Conservation (phyloP, 805 yeast species). For the Metschnikowia bowlesiae region DNA sequence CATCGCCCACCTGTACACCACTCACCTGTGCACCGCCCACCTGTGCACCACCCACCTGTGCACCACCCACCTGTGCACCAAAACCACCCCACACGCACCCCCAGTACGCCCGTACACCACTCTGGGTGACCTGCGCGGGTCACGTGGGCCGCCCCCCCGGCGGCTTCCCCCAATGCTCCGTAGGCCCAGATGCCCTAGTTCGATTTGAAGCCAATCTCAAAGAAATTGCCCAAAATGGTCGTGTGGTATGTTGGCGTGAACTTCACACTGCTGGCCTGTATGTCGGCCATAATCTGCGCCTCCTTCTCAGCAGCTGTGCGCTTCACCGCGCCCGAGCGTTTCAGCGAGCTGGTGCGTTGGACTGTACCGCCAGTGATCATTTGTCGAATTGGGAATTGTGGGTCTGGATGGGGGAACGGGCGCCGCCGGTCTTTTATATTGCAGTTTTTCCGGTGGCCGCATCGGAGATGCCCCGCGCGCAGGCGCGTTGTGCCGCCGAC, state of each 20-base stretch:
- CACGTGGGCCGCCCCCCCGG: no score
- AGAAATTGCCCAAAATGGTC: constrained; percentile 38
- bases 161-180: no score
- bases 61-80: no score
- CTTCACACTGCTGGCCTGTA: constrained; percentile 29
- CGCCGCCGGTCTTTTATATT: background rate
- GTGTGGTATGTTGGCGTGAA: constrained; percentile 40
- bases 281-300: constrained; percentile 43
- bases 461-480: background rate
- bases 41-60: no score
- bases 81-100: no score
- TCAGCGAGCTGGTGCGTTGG: constrained; percentile 6
- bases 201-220: constrained; percentile 23
- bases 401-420: background rate
- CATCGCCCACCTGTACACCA: no score
- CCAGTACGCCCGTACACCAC: no score
- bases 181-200: constrained; percentile 1
- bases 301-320: constrained; percentile 39
- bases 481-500: background rate
- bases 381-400: background rate
- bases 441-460: constrained; percentile 1
- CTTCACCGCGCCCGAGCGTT: constrained; percentile 1
- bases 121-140: no score
- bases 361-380: constrained; percentile 8
- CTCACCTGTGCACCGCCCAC: no score